Conservation (phyloP, 352 stramenopile species). For the Phytopythium delawarense region DNA sequence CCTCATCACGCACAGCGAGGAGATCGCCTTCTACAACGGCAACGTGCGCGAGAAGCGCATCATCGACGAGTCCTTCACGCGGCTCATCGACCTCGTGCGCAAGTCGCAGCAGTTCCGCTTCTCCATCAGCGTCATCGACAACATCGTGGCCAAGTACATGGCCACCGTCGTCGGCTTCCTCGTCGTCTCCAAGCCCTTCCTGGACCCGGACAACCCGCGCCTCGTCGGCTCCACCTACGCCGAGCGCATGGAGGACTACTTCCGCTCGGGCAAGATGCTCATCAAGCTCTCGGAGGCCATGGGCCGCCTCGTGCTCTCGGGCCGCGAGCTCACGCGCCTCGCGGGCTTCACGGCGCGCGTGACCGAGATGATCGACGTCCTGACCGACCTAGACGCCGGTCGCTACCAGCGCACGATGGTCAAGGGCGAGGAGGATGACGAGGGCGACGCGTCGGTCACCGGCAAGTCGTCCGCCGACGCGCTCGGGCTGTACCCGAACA, state of each 20-base stretch:
- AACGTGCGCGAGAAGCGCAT: constrained; percentile 82
- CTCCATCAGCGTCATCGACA: constrained; percentile 78
- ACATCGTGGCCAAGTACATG: constrained; percentile 86
- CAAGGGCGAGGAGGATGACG: constrained; percentile 32
- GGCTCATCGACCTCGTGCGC: constrained; percentile 59
- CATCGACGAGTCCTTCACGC: constrained; percentile 62
- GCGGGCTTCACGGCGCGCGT: constrained; percentile 76
- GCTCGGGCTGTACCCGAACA: constrained; percentile 56
- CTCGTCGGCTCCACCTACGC: constrained; percentile 62
- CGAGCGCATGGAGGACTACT: constrained; percentile 83
- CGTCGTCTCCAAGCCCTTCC: constrained; percentile 69
- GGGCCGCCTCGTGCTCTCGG: constrained; percentile 80
- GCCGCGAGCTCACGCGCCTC: constrained; percentile 78
- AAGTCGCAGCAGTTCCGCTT: constrained; percentile 85
- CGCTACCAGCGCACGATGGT: constrained; percentile 79
- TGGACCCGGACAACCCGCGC: constrained; percentile 51
- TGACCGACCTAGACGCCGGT: constrained; percentile 55
- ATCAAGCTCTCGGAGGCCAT: constrained; percentile 85
- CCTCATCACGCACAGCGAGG: constrained; percentile 86
- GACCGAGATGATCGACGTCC: constrained; percentile 77
- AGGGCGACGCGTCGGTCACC: constrained; percentile 13
- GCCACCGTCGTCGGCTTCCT: constrained; percentile 80
- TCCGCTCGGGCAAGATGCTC: constrained; percentile 82
- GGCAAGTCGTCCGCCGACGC: constrained; percentile 32
- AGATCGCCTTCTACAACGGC: constrained; percentile 91